These are phyloP conservation scores for Leonotis leonurus DNA, from an alignment of 257 asterid genomes.

Conservation along the genomic window DNA sequence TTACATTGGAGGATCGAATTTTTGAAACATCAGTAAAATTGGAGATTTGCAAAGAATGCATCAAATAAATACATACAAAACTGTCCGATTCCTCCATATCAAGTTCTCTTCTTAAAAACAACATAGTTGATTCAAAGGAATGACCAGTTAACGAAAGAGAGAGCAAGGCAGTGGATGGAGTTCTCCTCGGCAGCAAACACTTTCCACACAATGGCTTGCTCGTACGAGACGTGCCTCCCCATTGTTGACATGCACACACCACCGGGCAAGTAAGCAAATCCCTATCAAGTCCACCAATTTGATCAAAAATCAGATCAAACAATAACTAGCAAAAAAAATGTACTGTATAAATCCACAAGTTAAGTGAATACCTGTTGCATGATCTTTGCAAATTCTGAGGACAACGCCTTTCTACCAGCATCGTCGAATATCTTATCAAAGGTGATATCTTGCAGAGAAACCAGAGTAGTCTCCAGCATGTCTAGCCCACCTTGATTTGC, in stretches of 20 bases:
- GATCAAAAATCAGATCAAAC: not conserved
- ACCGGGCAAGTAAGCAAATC: slow-evolving; percentile 65
- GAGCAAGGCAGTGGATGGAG: slow-evolving; percentile 64
- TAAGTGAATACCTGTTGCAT: slow-evolving; percentile 66
- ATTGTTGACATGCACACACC: slow-evolving; percentile 76
- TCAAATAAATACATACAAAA: slow-evolving; percentile 33
- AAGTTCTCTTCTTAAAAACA: not conserved
- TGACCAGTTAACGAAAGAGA: slow-evolving; percentile 83
- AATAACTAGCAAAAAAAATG: not conserved
- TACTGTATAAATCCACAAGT: not conserved
- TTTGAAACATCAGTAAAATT: not conserved
- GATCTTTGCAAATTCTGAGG: slow-evolving; percentile 59
- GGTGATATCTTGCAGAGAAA: slow-evolving; percentile 73
- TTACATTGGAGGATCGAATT: slow-evolving; percentile 26
- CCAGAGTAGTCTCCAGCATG: slow-evolving; percentile 85
- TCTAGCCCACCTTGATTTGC: slow-evolving; percentile 87
- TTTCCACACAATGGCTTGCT: slow-evolving; percentile 87
- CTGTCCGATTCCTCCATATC: slow-evolving; percentile 12
- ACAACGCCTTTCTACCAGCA: slow-evolving; percentile 54
- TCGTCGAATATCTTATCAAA: slow-evolving; percentile 77
- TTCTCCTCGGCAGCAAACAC: slow-evolving; percentile 63
- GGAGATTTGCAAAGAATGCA: not conserved
- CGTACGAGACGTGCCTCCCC: slow-evolving; percentile 81
- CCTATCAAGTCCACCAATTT: slow-evolving; percentile 31
- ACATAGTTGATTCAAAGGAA: slow-evolving; percentile 33